These are phyloP conservation scores for Debaryomyces sp. DNA, from an alignment of 1,139 yeast species.

Conservation along the genomic window DNA sequence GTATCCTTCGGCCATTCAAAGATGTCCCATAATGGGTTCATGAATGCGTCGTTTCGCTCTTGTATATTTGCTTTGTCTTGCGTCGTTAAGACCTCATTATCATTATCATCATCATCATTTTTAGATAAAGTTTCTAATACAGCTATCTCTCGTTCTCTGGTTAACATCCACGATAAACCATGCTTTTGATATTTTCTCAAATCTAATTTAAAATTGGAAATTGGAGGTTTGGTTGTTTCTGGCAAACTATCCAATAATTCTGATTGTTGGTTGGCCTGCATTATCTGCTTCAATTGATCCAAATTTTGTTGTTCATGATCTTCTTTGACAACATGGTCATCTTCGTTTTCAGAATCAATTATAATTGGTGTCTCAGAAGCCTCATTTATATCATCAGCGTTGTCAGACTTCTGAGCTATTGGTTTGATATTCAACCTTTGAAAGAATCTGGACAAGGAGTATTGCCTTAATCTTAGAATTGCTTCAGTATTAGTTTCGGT, in stretches of 20 bases:
- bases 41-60: slow-evolving; percentile 49
- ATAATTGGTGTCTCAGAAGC: background rate
- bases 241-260: slow-evolving; percentile 56
- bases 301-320: slow-evolving; percentile 52
- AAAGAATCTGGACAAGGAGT: slow-evolving; percentile 59
- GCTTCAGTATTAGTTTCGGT: slow-evolving; percentile 60
- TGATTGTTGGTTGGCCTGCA: slow-evolving; percentile 62
- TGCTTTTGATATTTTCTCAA: slow-evolving; percentile 76
- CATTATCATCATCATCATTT: slow-evolving; percentile 19
- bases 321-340: background rate
- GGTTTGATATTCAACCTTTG: slow-evolving; percentile 40
- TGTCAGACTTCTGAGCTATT: background rate
- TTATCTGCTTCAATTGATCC: slow-evolving; percentile 77
- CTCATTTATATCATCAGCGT: background rate
- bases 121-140: slow-evolving; percentile 35
- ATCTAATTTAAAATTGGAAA: slow-evolving; percentile 52
- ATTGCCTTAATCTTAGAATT: slow-evolving; percentile 54
- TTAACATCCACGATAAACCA: slow-evolving; percentile 83
- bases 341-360: slow-evolving; percentile 16
- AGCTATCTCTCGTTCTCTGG: slow-evolving; percentile 58
- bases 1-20: slow-evolving; percentile 70
- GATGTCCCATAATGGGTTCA: slow-evolving; percentile 88
- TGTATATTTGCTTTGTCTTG: slow-evolving; percentile 30
- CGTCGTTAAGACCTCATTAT: slow-evolving; percentile 24
- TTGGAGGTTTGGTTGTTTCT: slow-evolving; percentile 61